These are phyloP conservation scores for Guadua angustifolia DNA, from an alignment of 176 grass and related monocot genomes.

Conservation along the genomic window DNA sequence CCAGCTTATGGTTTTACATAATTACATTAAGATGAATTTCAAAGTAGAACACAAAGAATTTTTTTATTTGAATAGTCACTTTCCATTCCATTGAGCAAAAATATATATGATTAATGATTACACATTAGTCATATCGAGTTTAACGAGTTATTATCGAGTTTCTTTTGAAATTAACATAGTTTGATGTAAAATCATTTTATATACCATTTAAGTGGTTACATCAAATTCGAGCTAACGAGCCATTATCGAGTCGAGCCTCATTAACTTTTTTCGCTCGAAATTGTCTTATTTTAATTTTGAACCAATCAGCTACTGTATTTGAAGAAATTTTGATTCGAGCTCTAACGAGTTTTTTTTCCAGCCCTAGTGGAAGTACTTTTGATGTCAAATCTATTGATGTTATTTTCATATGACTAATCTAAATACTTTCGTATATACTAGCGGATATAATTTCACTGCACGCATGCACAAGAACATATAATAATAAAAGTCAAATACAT, in stretches of 20 bases:
- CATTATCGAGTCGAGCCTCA: no score
- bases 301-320: no score
- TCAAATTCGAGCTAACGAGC: no score
- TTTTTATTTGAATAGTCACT: not conserved
- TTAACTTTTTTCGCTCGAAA: no score
- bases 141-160: no score
- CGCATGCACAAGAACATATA: not conserved
- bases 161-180: no score
- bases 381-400: not conserved
- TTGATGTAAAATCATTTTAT: no score
- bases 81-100: not conserved
- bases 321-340: no score
- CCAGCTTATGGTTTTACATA: not conserved
- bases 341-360: no score
- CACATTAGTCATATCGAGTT: no score
- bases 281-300: no score
- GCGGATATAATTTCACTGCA: not conserved
- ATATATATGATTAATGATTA: not conserved
- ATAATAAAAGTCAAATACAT: not conserved
- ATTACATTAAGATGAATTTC: constrained; percentile 28
- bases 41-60: not conserved
- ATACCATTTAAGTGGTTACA: no score
- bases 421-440: constrained; percentile 19
- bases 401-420: constrained; percentile 22
- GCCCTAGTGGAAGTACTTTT: not conserved